Evolutionary conservation across 495 filamentous ascomycete genomes (phyloP).

Genomic region (Aspergillus nidulans): DNA sequence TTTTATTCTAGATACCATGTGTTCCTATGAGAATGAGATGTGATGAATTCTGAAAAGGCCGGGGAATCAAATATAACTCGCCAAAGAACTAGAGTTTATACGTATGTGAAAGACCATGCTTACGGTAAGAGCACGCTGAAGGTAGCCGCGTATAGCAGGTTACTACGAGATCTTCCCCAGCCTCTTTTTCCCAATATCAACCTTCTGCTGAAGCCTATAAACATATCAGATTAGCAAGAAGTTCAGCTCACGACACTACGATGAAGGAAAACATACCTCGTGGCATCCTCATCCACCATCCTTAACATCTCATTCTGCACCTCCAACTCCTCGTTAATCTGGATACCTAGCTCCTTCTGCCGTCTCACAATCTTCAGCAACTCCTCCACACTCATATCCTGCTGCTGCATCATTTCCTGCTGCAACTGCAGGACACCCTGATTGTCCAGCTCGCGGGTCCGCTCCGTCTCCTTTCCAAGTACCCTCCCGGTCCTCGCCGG

Average conservation of each 20-base stretch:
- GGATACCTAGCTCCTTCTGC: slow-evolving; percentile 81
- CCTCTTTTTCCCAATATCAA: slow-evolving; percentile 76
- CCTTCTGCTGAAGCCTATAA: slow-evolving; percentile 63
- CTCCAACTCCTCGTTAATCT: slow-evolving; percentile 80
- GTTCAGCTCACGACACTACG: slow-evolving; percentile 3
- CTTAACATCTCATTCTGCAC: slow-evolving; percentile 79
- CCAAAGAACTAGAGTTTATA: background rate
- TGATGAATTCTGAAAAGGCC: background rate
- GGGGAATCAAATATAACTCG: background rate
- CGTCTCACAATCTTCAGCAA: slow-evolving; percentile 70
- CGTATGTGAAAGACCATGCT: background rate
- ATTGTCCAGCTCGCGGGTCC: slow-evolving; percentile 87
- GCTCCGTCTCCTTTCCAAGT: slow-evolving; percentile 82
- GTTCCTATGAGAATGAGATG: slow-evolving; percentile 1
- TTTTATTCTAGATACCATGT: slow-evolving; percentile 4
- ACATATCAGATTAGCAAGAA: slow-evolving; percentile 1
- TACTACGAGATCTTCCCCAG: slow-evolving; percentile 65
- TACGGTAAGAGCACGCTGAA: background rate
- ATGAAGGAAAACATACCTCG: slow-evolving; percentile 40
- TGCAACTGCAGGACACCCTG: slow-evolving; percentile 82
- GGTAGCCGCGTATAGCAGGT: background rate
- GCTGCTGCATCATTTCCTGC: slow-evolving; percentile 74
- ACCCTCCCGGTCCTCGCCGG: slow-evolving; percentile 56
- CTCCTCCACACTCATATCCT: slow-evolving; percentile 76
- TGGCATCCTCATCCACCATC: slow-evolving; percentile 69